Evolutionary conservation across 2,329 filamentous ascomycete species (phyloP).

Genomic region (Basipetospora chlamydospora): DNA sequence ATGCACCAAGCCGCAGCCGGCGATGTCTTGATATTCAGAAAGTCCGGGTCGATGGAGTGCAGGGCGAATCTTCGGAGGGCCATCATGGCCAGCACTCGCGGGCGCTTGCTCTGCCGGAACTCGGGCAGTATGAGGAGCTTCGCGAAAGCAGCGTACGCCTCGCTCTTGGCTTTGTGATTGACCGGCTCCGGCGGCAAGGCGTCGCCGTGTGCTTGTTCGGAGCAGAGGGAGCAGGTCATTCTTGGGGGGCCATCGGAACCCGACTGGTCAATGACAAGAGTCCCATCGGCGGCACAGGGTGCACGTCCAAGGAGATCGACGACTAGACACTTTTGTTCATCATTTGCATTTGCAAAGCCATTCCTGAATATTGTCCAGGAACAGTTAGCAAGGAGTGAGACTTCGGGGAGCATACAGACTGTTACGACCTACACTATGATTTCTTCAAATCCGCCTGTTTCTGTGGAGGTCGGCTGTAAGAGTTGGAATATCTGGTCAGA

Average conservation of each 20-base stretch:
- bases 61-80: conserved; percentile 53
- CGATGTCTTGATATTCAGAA: conserved; percentile 55
- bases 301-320: conserved; percentile 41
- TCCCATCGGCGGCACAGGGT: conserved; percentile 39
- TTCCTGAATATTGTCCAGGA: too few species aligned
- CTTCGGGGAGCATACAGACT: too few species aligned
- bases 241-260: not conserved
- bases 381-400: too few species aligned
- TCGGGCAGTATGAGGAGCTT: conserved; percentile 27
- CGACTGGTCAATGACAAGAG: conserved; percentile 16
- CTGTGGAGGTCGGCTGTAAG: conserved; percentile 10
- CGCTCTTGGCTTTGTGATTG: conserved; percentile 15
- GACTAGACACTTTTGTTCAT: conserved; percentile 34
- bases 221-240: conserved; percentile 3
- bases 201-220: not conserved
- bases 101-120: conserved; percentile 40
- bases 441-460: conserved; percentile 17
- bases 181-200: not conserved
- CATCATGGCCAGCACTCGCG: conserved; percentile 57
- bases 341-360: conserved; percentile 29
- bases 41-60: conserved; percentile 44
- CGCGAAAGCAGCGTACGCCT: conserved; percentile 28
- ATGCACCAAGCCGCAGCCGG: conserved; percentile 67
- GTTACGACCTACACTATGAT: conserved; percentile 33
- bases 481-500: conserved; percentile 16